Base-by-base conservation (phyloP, 208 protist genomes). In the Trypanosoma platydactyli region DNA sequence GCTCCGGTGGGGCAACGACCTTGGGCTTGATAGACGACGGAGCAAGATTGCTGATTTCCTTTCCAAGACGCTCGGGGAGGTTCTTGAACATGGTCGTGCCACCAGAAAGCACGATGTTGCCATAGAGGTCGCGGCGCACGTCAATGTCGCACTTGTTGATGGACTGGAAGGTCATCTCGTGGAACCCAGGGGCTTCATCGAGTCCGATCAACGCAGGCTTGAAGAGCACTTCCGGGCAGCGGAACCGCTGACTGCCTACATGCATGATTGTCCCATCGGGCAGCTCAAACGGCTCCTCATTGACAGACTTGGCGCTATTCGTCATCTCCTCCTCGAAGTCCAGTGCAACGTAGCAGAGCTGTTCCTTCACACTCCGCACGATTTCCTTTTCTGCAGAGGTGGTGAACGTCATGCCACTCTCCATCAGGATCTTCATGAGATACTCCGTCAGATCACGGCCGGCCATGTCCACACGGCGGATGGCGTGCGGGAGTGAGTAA, bases 321-420 rank as follows among this genome's bases (percentile, higher is more conserved):
- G 87, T 77, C 94, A 99, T 98, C 67, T 99, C 97, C 63, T 95
- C 77, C 53, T 99, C 96, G 54, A 98, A 99, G 83, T 99, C 98
- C 4, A 89, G 65, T 6, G 95, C 91, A 44, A 98, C 86, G 79
- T 98, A 97, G 83, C 79, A 90, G 30, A 97, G 81, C 66, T 97
- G 92, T 75, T 98, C 95, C 79, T 98, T 97, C 65, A 99, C 97
- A 76, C 97, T 97, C 61, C 94, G 86, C 35, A 98, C 94, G 64
- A 98, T 98, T 72, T 98, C 96, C 68, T 96, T 88, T 79, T 98
- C 97, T 20, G 95, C 95, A 3, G 94, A 95, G 18, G 97, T 97
- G 38, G 83, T 97, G 80, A 99, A 99, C n/a, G 92, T 90, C 78
- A 97, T 94, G 30, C 96, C 95, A n/a, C 83, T 84, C 81, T 99